Evolutionary conservation across 257 asterid genomes (phyloP).

Genomic region (Voacanga thouarsii): DNA sequence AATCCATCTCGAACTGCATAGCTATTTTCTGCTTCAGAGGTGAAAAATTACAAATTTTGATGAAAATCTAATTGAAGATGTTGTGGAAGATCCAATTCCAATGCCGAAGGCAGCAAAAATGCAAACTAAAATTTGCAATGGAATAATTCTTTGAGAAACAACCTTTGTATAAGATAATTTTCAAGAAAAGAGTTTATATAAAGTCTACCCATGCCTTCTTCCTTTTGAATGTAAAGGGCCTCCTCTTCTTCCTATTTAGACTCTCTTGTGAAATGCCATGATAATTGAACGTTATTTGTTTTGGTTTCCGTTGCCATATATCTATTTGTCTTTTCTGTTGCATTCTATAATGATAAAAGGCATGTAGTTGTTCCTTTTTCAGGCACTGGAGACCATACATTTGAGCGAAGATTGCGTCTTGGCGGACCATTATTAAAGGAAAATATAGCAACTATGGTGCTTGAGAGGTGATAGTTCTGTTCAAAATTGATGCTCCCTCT

Average conservation of each 20-base stretch:
- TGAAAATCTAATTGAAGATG: neutral
- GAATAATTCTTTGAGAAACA: neutral
- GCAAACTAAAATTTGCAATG: neutral
- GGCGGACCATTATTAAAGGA: constrained; percentile 90
- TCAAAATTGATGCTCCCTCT: neutral
- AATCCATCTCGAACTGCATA: neutral
- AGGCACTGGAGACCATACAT: constrained; percentile 97
- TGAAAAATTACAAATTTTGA: too few species aligned
- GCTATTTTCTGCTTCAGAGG: neutral
- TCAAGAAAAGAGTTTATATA: neutral
- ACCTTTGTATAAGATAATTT: neutral
- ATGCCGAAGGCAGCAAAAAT: neutral
- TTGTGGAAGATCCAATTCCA: constrained; percentile 2
- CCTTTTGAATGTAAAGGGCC: neutral
- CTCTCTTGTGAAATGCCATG: neutral
- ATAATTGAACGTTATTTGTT: neutral
- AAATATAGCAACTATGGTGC: constrained; percentile 97
- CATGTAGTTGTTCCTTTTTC: constrained; percentile 14
- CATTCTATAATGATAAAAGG: constrained; percentile 6
- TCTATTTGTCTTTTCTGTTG: neutral
- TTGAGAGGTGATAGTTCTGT: constrained; percentile 61
- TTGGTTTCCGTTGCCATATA: neutral
- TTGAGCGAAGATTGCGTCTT: constrained; percentile 90
- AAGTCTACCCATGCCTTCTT: neutral
- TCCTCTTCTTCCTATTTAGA: neutral